phyloP scores from a whole-genome alignment of 192 early-diverging fungal species.

The Geosiphon pyriformis region DNA sequence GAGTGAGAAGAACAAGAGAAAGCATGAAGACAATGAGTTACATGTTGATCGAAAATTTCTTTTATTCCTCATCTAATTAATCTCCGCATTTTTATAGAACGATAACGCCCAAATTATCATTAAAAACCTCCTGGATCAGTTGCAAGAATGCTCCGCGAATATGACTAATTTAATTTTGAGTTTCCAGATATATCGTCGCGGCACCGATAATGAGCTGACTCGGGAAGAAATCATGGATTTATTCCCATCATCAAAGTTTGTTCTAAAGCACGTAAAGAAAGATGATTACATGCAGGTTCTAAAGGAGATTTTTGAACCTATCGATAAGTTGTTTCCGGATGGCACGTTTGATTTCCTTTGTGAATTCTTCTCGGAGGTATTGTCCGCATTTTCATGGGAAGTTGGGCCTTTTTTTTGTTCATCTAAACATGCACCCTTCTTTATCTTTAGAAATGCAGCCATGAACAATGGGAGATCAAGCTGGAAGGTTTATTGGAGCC shows the following conservation, averaged over 20 bases:
- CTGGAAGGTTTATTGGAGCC: conserved; percentile 14
- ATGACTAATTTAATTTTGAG: not conserved
- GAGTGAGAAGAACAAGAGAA: no score
- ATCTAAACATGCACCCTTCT: conserved; percentile 2
- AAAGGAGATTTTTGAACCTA: conserved; percentile 19
- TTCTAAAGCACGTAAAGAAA: conserved; percentile 7
- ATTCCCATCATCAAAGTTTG: conserved; percentile 12
- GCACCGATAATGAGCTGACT: not conserved
- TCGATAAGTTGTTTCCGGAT: conserved; percentile 13
- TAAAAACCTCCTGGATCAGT: conserved; percentile 19
- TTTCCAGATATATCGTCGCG: not conserved
- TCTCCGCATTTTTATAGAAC: conserved; percentile 18
- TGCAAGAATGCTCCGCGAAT: not conserved
- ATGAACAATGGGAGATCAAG: conserved; percentile 9
- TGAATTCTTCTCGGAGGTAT: conserved; percentile 23
- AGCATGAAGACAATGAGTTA: no score
- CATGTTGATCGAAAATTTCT: no score
- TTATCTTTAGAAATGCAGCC: conserved; percentile 1
- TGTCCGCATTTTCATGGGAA: conserved; percentile 11
- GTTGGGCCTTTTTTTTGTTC: conserved; percentile 13
- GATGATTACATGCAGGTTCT: conserved; percentile 24
- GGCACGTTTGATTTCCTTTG: conserved; percentile 6
- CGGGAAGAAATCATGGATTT: conserved; percentile 20
- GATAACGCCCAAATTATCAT: conserved; percentile 2
- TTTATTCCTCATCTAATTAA: no score